Base-by-base conservation (phyloP, 805 yeast species). In the Kodamaea kaohsiungensis region DNA sequence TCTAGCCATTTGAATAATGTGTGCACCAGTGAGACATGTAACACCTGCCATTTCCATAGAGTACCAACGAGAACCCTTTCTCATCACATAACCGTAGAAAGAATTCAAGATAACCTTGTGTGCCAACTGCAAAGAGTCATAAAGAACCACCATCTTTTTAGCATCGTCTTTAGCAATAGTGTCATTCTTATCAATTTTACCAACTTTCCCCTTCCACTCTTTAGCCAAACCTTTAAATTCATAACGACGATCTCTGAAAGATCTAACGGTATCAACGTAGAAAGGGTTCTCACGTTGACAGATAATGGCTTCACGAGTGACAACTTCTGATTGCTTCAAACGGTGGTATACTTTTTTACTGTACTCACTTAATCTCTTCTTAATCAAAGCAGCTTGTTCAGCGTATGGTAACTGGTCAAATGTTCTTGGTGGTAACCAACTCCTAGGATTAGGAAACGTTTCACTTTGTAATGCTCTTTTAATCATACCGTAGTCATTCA, bases 21-120 rank as follows among this genome's bases (percentile, higher is more conserved):
- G 91, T 0, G 99, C 97, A 51, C 99, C 99, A 0, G 99, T 95
- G 48, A 92, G 78, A 79, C 99, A 96, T 0, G 99, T 95, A 16
- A 95, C 95, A 58, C 99, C 99, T 0, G 99, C 99, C 99, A 96
- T 95, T 70, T 95, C 99, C 95, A 95, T 91, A 0, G 99, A 95
- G 65, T 92, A 95, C 99, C 99, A 95, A 56, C 99, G 81, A 0
- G 99, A 95, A 40, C 99, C 99, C 65, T 95, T 95, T 71, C 99
- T 83, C 99, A 95, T 95, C 12, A 95, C 99, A 65, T 95, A 95
- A 49, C 99, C 99, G 64, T 95, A 95, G 67, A 95, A 95, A 0
- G 98, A 93, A 66, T 95, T 95, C 64, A 95, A 79, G 72, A 95
- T 95, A 65, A 93, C 98, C 65, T 95, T 95, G 69, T 95, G 98